Base-by-base conservation (phyloP, 2,329 filamentous ascomycete species). In the Alternaria atra region DNA sequence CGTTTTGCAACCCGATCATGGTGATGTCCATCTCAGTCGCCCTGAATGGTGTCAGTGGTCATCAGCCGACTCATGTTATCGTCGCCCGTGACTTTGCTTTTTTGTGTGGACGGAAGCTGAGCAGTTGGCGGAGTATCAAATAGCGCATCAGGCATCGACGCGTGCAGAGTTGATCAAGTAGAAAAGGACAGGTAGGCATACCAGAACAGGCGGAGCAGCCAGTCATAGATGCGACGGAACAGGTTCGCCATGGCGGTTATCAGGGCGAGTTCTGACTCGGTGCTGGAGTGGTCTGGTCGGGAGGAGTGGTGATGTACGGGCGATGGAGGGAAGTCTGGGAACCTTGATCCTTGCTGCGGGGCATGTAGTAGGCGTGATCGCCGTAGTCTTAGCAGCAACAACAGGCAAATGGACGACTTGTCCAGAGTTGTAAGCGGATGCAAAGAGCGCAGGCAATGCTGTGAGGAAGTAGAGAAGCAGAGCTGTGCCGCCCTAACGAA, bases 21-120 rank as follows among this genome's bases (percentile, higher is more conserved):
- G 95, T 98, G 78, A 99, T 94, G 82, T 99, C 95, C 94, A 99
- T 97, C 84, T 99, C 95, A 69, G 94, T 97, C 71, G 94, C 93
- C 95, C 94, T 97, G 64, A 29, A 68, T 53, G 64, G 58, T 54
- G 61, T 59, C 52, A 58, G 35, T 43, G 58, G 61, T 73, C 65
- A 74, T 74, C 67, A 61, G 60, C 52, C 55, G 62, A 63, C 42
- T 59, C 52, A 37, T 13, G 48, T 56, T 37, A 51, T 70, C 37
- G 55, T 64, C 47, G 57, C 40, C 17, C 13, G 44, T 46, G 30
- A 52, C 39, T 66, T 66, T 72, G 63, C 60, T 69, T 72, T 72
- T 70, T 70, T 54, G n/a, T 47, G 37, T 35, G 42, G 61, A 43
- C 58, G 47, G 52, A 70, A 61, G 57, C 63, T 61, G 55, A 68